phyloP scores from a whole-genome alignment of 2,329 filamentous ascomycete genomes.

The Bipolaris sorokiniana region DNA sequence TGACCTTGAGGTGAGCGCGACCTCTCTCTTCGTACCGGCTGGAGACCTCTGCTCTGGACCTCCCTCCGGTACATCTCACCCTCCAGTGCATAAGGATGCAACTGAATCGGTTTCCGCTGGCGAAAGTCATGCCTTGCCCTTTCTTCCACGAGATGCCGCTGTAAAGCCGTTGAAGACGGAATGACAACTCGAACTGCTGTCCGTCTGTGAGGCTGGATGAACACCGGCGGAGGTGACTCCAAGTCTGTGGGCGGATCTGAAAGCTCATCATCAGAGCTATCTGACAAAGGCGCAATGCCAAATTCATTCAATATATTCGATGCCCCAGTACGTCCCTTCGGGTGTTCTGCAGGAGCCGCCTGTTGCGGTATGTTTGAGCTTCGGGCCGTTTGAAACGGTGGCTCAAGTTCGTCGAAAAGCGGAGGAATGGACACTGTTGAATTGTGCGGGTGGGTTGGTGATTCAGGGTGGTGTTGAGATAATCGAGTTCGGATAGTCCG shows the following conservation, averaged over 20 bases:
- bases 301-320: slow-evolving; percentile 26
- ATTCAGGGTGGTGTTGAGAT: slow-evolving; percentile 21
- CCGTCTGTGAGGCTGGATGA: slow-evolving; percentile 30
- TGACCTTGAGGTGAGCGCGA: slow-evolving; percentile 38
- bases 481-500: slow-evolving; percentile 1
- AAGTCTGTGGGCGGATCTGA: slow-evolving; percentile 35
- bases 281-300: slow-evolving; percentile 30
- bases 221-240: slow-evolving; percentile 17
- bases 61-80: slow-evolving; percentile 52
- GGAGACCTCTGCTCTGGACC: slow-evolving; percentile 52
- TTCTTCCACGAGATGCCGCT: slow-evolving; percentile 23
- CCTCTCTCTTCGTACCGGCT: slow-evolving; percentile 48
- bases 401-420: slow-evolving; percentile 5
- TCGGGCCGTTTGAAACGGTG: slow-evolving; percentile 11
- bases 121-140: slow-evolving; percentile 47
- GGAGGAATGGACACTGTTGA: slow-evolving; percentile 16
- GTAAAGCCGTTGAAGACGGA: slow-evolving; percentile 29
- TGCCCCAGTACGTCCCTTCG: background rate
- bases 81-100: slow-evolving; percentile 57
- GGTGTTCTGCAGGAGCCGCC: background rate
- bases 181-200: slow-evolving; percentile 41
- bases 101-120: slow-evolving; percentile 55
- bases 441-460: slow-evolving; percentile 4
- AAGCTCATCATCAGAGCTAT: slow-evolving; percentile 34
- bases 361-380: background rate